Evolutionary conservation across 2,329 filamentous ascomycete genomes (phyloP), one percentile per base, ranked within the genome.

Genomic region (Aspergillus ruber): DNA sequence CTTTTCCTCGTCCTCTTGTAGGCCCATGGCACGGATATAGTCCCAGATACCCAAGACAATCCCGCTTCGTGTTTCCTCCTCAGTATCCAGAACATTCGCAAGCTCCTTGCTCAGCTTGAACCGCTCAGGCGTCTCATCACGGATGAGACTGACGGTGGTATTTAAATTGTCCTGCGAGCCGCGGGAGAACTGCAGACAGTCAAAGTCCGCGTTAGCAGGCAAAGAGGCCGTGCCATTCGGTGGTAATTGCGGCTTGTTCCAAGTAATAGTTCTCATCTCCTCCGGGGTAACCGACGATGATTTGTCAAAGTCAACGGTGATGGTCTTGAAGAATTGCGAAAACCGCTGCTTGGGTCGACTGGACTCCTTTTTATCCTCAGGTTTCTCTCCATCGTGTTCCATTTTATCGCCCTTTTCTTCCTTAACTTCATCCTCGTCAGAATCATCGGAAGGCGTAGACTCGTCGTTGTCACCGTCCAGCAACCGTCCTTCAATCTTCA

Each of bases 1-100:
- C 74, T 93, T 93, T 65, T 98, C 93, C 50, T 97, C 91, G 55
- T 95, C 90, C 64, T 96, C 91, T 66, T 95, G 89, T 42, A 98
- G 74, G 15, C 85, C 84, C 75, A 88, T 86, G 17, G 87, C 78
- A 57, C 88, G 85, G 56, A 95, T 87, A 61, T 98, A 98, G 64
- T 96, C 90, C 89, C 90, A 98, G 27, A 98, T 80, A 12, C 87
- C 90, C 77, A 94, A 88, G 23, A 95, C 83, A 6, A 90, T 86
- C 52, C 93, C 90, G 35, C 89, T 85, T 25, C 90, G 84, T 23
- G 93, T 91, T 44, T 89, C 91, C 67, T 95, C 89, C 43, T 83
- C 78, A 60, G 88, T 87, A 61, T 96, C 93, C 15, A 97, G 76
- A 12, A 97, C 79, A 43, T 94, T 86, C 9, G 89, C 84, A 41